phyloP scores from a whole-genome alignment of 192 early-diverging fungal species.

The Podila epicladia region DNA sequence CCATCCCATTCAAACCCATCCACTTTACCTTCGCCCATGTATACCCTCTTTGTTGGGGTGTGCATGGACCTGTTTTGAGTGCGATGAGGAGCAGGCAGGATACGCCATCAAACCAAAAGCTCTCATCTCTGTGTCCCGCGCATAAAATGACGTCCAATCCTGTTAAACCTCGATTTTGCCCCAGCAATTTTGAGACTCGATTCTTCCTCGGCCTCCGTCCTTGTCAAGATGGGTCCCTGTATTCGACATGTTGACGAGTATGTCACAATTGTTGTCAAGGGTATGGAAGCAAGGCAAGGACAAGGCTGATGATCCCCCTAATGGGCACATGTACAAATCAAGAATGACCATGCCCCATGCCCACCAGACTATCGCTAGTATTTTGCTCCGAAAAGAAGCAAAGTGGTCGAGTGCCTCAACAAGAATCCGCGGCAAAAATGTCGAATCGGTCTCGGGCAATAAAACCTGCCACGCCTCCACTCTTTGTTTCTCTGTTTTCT shows the following conservation, averaged over 20 bases:
- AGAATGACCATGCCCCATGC: no score
- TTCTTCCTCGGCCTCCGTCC: not conserved
- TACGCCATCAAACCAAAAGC: not conserved
- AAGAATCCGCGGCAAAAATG: not conserved
- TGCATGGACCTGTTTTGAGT: no score
- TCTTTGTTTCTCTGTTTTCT: not conserved
- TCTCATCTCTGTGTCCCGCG: not conserved
- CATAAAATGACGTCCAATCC: not conserved
- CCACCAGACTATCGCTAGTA: no score
- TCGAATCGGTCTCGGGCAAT: not conserved
- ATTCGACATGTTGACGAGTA: not conserved
- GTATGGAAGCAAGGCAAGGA: no score
- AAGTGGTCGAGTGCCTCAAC: not conserved
- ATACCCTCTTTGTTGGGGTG: no score
- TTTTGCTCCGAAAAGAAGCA: no score
- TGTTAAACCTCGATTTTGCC: not conserved
- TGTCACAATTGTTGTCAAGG: not conserved
- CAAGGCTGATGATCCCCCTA: no score
- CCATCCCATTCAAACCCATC: no score
- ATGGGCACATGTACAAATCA: no score
- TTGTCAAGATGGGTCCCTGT: not conserved
- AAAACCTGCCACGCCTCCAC: not conserved
- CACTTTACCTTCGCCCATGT: no score
- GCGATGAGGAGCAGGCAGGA: no score
- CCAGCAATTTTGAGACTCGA: conserved; percentile 8